Conservation (phyloP, 495 filamentous ascomycete genomes). For the Trichoderma reesei region DNA sequence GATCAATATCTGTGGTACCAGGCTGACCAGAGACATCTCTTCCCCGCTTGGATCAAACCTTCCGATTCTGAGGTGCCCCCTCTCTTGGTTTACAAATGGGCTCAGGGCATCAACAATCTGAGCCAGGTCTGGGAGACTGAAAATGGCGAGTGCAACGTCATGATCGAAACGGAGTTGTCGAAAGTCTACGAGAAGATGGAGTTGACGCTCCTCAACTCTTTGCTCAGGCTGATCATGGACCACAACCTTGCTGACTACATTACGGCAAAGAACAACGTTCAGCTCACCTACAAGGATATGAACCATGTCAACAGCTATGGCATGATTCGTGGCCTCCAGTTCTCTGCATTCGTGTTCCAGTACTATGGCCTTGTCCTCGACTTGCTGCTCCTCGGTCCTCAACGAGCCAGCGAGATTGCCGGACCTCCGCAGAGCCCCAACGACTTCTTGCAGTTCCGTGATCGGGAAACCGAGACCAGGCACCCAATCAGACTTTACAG, state of each 20-base stretch:
- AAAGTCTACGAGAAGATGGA: slow-evolving; percentile 99
- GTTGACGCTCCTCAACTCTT: slow-evolving; percentile 85
- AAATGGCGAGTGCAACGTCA: slow-evolving; percentile 96
- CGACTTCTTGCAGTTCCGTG: slow-evolving; percentile 95
- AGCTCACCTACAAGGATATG: slow-evolving; percentile 99
- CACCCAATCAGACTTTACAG: slow-evolving; percentile 97
- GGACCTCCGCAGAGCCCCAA: slow-evolving; percentile 95
- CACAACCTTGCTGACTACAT: slow-evolving; percentile 99
- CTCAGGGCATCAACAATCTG: slow-evolving; percentile 99
- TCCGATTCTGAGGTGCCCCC: slow-evolving; percentile 99
- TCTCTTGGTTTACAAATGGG: slow-evolving; percentile 95
- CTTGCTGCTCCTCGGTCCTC: slow-evolving; percentile 81
- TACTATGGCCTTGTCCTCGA: slow-evolving; percentile 97
- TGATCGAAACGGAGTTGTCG: slow-evolving; percentile 96
- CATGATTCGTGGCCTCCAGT: slow-evolving; percentile 94
- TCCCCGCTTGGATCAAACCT: slow-evolving; percentile 98
- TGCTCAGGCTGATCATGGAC: slow-evolving; percentile 95
- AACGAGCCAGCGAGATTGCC: slow-evolving; percentile 93
- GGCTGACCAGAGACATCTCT: slow-evolving; percentile 94
- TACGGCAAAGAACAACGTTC: slow-evolving; percentile 98
- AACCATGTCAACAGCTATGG: slow-evolving; percentile 99
- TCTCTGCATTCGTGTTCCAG: slow-evolving; percentile 98
- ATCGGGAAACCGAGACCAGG: slow-evolving; percentile 78
- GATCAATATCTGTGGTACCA: slow-evolving; percentile 99
- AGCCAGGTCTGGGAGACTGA: slow-evolving; percentile 91